Conservation (phyloP, 345 rosid genomes). For the Citrus reticulata region DNA sequence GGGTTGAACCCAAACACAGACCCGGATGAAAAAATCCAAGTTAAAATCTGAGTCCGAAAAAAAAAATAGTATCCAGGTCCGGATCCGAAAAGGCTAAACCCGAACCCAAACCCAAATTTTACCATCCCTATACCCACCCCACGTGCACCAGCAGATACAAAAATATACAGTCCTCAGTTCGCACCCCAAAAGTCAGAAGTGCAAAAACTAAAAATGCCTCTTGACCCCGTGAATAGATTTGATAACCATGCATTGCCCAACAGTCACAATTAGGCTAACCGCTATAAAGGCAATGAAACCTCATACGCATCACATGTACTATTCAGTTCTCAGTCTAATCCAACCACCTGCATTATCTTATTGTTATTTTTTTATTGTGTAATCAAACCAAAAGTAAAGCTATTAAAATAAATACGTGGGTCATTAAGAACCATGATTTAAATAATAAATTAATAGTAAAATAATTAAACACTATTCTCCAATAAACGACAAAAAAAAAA, state of each 20-base stretch:
- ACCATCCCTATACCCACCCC: too few relatives aligned
- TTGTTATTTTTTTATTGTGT: too few relatives aligned
- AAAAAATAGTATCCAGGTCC: too few relatives aligned
- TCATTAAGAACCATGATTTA: not conserved
- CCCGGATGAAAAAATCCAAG: too few relatives aligned
- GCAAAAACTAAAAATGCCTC: not conserved
- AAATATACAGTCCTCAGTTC: too few relatives aligned
- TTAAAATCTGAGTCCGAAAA: too few relatives aligned
- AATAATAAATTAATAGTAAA: not conserved
- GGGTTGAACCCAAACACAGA: too few relatives aligned
- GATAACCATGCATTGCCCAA: not conserved
- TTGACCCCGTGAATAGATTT: not conserved
- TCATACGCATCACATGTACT: not conserved
- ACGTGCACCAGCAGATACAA: not conserved
- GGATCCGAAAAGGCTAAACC: too few relatives aligned
- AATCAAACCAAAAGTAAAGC: not conserved
- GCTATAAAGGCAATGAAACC: not conserved
- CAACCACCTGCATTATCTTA: not conserved
- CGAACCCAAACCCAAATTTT: too few relatives aligned
- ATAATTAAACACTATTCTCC: too few relatives aligned
- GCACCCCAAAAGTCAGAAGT: not conserved
- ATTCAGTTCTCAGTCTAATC: not conserved
- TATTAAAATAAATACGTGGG: conserved; percentile 5
- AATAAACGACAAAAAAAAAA: not conserved
- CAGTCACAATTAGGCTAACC: not conserved